Percentiles rank a stretch among this genome's conserved stretches.
These are phyloP conservation scores for Meyerozyma sp. DNA, from an alignment of 1,139 yeast species.

Conservation along the genomic window DNA sequence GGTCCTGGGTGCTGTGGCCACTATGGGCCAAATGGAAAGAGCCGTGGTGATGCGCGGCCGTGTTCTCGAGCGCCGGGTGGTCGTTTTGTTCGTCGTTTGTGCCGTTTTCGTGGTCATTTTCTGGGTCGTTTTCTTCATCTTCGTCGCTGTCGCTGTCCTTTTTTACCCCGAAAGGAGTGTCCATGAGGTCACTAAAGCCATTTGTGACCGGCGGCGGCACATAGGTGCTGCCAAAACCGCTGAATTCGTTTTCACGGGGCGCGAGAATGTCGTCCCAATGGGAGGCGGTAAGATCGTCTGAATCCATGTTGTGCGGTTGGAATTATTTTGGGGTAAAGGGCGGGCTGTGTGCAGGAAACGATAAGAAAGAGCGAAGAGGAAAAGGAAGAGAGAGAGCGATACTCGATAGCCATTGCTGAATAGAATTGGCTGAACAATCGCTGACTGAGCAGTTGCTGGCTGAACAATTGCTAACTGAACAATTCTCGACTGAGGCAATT, in stretches of 20 bases:
- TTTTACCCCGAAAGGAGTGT: conserved; percentile 10
- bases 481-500: no score
- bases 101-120: conserved; percentile 17
- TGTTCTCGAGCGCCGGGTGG: conserved; percentile 10
- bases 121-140: conserved; percentile 17
- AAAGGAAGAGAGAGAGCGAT: no score
- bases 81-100: conserved; percentile 12
- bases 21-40: not conserved
- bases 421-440: no score
- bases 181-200: not conserved
- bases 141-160: conserved; percentile 15
- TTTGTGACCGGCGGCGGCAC: conserved; percentile 2
- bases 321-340: not conserved
- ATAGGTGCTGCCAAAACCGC: conserved; percentile 1
- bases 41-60: not conserved
- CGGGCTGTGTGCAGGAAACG: not conserved
- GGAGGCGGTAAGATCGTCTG: conserved; percentile 22
- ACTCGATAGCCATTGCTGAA: no score
- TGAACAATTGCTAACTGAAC: no score
- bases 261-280: conserved; percentile 23
- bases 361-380: no score
- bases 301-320: conserved; percentile 13
- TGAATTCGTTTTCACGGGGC: conserved; percentile 6
- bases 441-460: no score
- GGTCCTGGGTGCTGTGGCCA: conserved; percentile 2